Base-by-base conservation (phyloP, 73 alveolate species). In the Stentor coeruleus region DNA sequence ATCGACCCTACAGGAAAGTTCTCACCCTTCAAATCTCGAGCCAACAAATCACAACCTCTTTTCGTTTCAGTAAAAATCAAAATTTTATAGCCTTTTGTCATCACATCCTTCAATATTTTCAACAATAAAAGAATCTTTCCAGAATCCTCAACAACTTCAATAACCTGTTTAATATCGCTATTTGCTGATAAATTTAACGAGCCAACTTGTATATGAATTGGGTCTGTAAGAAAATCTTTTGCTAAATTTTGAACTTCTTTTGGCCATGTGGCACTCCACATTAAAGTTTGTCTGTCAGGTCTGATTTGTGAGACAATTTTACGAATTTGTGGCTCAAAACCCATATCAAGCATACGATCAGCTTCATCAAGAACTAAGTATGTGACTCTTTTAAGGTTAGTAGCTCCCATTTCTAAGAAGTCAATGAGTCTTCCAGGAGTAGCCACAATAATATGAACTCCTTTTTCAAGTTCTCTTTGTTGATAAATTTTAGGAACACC, bases 261-360 rank as follows among this genome's bases (percentile, higher is more conserved):
- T 75, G 98, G 97, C 97, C 97, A 93, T 26, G 98, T 93, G 39
- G 98, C 98, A 81, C 94, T 83, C 76, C 86, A 93, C 96, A 93
- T 89, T 38, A 93, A 86, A 31, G 98, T 93, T 76, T 93, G 87
- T 20, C 98, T 81, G 75, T 91, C 96, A 42, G 84, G 89, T 75
- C 95, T 77, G 41, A 92, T 89, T 58, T 87, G 81, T 76, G 85
- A 59, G 49, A 84, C 76, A 11, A 93, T 93, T 39, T 86, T 79
- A 42, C 91, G 49, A 31, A 94, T 91, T 59, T 84, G 81, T 11
- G 66, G 82, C 82, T 94, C 98, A 79, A 94, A 94, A 11, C 98
- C 98, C 98, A 94, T 94, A 49, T 94, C 98, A 26, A 97, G 91
- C 99, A 97, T 97, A 58, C 98, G 82, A 80, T 97, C 99, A 15